Conservation (phyloP, 352 stramenopile genomes). For the Pythium sp. region DNA sequence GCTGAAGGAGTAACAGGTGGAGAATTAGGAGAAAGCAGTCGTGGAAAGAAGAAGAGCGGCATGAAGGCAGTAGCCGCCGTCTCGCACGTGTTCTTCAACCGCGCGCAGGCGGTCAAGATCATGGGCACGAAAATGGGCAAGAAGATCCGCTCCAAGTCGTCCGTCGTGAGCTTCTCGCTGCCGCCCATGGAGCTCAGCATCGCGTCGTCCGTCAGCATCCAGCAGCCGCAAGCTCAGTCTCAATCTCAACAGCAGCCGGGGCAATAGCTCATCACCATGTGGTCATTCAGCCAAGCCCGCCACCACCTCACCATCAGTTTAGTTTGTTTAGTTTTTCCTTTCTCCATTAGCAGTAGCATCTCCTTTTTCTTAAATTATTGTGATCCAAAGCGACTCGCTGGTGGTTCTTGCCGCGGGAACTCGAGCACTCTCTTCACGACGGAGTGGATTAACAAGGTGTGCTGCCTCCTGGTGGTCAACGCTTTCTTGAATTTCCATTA, state of each 20-base stretch:
- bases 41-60: constrained; percentile 13
- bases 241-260: constrained; percentile 25
- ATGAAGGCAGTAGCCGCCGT: constrained; percentile 25
- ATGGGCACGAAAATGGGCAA: constrained; percentile 61
- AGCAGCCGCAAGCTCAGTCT: constrained; percentile 22
- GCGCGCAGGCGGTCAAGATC: constrained; percentile 59
- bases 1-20: not conserved
- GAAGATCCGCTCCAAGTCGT: constrained; percentile 53
- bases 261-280: not conserved
- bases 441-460: too few relatives aligned
- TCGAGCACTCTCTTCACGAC: too few relatives aligned
- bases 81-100: constrained; percentile 46
- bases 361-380: not conserved
- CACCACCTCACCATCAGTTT: not conserved
- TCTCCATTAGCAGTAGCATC: not conserved
- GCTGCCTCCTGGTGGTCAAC: too few relatives aligned
- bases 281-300: not conserved
- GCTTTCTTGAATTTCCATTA: too few relatives aligned
- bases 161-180: constrained; percentile 62
- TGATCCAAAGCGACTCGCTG: not conserved
- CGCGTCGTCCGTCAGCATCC: constrained; percentile 43
- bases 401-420: too few relatives aligned
- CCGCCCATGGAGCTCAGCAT: constrained; percentile 67
- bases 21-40: constrained; percentile 6
- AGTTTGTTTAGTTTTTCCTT: not conserved